Conservation (phyloP, 768 basidiomycete species). For the Psilocybe azurescens region DNA sequence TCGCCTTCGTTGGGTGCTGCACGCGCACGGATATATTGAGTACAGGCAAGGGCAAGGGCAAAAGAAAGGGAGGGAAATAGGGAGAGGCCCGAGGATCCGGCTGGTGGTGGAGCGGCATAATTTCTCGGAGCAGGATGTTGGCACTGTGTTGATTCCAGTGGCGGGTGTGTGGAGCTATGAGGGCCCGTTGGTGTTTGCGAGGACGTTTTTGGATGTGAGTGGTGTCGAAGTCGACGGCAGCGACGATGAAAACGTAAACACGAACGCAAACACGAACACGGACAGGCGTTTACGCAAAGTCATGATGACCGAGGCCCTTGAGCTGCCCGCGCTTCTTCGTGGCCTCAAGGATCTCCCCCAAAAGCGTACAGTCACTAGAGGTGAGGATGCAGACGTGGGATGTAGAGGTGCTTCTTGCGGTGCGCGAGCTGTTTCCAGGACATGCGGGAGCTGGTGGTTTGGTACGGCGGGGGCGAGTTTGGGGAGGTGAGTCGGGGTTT, state of each 20-base stretch:
- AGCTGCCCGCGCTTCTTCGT: slow-evolving; percentile 20
- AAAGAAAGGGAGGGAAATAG: too few species aligned
- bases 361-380: slow-evolving; percentile 25
- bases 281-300: slow-evolving; percentile 22
- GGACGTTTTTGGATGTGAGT: too few species aligned
- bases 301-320: slow-evolving; percentile 27
- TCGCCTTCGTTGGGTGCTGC: too few species aligned
- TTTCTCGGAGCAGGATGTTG: too few species aligned
- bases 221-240: background rate
- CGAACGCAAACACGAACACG: too few species aligned
- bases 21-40: too few species aligned
- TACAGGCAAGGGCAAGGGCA: too few species aligned
- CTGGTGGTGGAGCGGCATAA: too few species aligned
- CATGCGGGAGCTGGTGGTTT: background rate
- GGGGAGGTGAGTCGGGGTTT: slow-evolving; percentile 10
- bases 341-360: slow-evolving; percentile 29
- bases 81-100: too few species aligned
- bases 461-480: too few species aligned
- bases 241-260: background rate
- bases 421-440: slow-evolving; percentile 28
- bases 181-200: slow-evolving; percentile 19
- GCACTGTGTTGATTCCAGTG: too few species aligned
- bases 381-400: slow-evolving; percentile 33
- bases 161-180: too few species aligned
- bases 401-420: slow-evolving; percentile 34